phyloP scores from a whole-genome alignment of 2,329 filamentous ascomycete genomes.

The Metarhizium robertsii region DNA sequence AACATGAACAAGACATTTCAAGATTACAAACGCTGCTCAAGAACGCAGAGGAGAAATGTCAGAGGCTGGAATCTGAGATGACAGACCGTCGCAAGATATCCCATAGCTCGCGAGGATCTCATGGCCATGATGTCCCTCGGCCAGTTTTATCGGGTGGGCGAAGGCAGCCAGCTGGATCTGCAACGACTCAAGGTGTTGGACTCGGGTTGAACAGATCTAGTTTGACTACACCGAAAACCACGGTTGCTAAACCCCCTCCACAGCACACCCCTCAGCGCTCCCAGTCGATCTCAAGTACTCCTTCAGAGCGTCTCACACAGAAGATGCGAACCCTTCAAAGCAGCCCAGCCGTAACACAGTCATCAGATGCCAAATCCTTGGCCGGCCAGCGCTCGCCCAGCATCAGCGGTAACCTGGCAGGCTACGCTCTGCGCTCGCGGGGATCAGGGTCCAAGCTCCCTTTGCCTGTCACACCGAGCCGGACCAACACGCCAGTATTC shows the following conservation, averaged over 20 bases:
- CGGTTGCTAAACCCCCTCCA: background rate
- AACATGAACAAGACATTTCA: constrained; percentile 22
- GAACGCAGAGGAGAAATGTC: constrained; percentile 24
- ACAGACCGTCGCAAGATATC: constrained; percentile 11
- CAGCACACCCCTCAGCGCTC: background rate
- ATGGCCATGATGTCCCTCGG: constrained; percentile 4
- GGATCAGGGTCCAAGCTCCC: constrained; percentile 30
- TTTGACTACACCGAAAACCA: constrained; percentile 2
- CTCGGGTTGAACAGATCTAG: background rate
- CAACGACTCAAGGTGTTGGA: background rate
- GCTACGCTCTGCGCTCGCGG: constrained; percentile 23
- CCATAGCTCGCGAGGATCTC: constrained; percentile 3
- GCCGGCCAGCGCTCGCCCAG: constrained; percentile 14
- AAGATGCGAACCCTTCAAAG: background rate
- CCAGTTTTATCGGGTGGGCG: background rate
- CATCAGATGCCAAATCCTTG: background rate
- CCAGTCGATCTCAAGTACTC: background rate
- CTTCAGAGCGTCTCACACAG: background rate
- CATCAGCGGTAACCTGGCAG: constrained; percentile 13
- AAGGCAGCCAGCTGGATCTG: background rate
- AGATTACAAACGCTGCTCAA: constrained; percentile 25
- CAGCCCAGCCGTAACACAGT: background rate
- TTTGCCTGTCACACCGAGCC: constrained; percentile 27
- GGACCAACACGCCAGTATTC: constrained; percentile 25
- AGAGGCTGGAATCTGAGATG: constrained; percentile 18